Conservation (phyloP, 805 yeast species). For the Pichia cephalocereana region DNA sequence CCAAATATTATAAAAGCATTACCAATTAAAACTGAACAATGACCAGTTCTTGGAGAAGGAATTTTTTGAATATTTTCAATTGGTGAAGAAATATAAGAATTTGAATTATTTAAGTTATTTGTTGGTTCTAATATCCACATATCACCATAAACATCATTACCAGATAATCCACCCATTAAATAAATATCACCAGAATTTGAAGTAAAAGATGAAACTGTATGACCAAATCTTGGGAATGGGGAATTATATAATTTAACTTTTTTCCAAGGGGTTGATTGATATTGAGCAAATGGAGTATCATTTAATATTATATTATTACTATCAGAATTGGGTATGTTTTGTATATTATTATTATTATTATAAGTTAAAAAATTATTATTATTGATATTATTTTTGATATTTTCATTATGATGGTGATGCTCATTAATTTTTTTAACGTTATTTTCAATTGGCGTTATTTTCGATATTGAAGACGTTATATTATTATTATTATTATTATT, state of each 20-base stretch:
- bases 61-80: slow-evolving; percentile 67
- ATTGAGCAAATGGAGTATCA: background rate
- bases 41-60: slow-evolving; percentile 96
- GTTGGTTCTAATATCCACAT: slow-evolving; percentile 76
- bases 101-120: background rate
- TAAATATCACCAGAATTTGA: slow-evolving; percentile 76
- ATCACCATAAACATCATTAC: slow-evolving; percentile 88
- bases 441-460: no score
- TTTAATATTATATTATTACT: background rate
- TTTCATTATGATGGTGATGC: no score
- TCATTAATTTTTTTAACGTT: no score
- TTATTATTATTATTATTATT: no score
- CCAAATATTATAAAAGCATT: slow-evolving; percentile 94
- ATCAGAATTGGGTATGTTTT: background rate
- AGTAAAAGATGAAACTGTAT: slow-evolving; percentile 68
- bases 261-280: slow-evolving; percentile 49
- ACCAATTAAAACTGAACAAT: slow-evolving; percentile 84
- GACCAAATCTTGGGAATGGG: slow-evolving; percentile 94
- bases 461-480: no score
- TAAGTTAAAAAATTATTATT: no score
- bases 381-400: no score
- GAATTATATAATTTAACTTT: slow-evolving; percentile 55
- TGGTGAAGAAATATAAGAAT: slow-evolving; percentile 35
- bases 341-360: no score
- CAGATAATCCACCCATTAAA: slow-evolving; percentile 93